phyloP scores from a whole-genome alignment of 768 basidiomycete genomes.

The Russula earlei region DNA sequence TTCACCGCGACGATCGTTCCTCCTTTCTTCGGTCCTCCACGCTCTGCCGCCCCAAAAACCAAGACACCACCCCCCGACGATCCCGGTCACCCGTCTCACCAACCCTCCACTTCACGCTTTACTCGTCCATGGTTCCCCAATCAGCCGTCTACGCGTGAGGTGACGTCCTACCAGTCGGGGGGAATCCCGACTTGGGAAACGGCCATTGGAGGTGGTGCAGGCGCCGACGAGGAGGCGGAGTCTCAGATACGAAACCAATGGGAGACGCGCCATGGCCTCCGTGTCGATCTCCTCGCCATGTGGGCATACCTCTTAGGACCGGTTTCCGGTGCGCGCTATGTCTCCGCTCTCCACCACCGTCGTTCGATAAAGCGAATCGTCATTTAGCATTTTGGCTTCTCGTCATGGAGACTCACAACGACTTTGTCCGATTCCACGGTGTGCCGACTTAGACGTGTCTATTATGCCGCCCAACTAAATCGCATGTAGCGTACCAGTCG shows the following conservation, averaged over 20 bases:
- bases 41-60: neutral
- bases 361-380: constrained; percentile 48
- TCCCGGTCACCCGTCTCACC: constrained; percentile 25
- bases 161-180: constrained; percentile 61
- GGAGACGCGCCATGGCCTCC: constrained; percentile 60
- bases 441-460: constrained; percentile 19
- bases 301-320: constrained; percentile 61
- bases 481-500: constrained; percentile 61
- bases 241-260: constrained; percentile 42
- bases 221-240: constrained; percentile 32
- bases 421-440: constrained; percentile 76
- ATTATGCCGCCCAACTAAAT: constrained; percentile 8
- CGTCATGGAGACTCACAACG: constrained; percentile 67
- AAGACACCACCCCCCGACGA: constrained; percentile 56
- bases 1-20: too few species aligned
- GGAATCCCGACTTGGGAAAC: constrained; percentile 50
- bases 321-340: constrained; percentile 47
- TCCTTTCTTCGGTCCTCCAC: neutral
- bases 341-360: constrained; percentile 50
- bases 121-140: constrained; percentile 46
- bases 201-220: constrained; percentile 32
- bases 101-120: constrained; percentile 24
- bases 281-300: constrained; percentile 59
- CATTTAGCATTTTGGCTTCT: constrained; percentile 52
- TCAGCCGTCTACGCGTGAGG: constrained; percentile 24